phyloP scores from a whole-genome alignment of 495 filamentous ascomycete genomes.

The Lepraria neglecta region DNA sequence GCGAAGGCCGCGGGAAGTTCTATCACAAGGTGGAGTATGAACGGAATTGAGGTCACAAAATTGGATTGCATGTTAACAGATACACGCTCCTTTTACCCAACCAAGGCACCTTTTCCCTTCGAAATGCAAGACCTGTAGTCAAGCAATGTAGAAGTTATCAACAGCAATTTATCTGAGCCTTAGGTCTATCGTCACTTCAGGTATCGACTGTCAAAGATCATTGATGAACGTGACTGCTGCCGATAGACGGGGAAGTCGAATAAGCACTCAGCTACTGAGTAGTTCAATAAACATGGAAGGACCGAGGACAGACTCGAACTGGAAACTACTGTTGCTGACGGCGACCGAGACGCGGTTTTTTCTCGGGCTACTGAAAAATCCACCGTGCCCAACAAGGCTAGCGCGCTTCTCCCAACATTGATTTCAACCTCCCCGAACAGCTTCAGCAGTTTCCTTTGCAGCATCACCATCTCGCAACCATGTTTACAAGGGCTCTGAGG shows the following conservation, averaged over 20 bases:
- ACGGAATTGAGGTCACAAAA: constrained; percentile 17
- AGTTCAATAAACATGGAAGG: no score
- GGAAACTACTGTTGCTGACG: not conserved
- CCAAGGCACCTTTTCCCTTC: no score
- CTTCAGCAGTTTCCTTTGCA: not conserved
- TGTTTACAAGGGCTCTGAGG: constrained; percentile 26
- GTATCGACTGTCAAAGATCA: no score
- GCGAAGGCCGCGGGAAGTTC: constrained; percentile 33
- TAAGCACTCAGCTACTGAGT: no score
- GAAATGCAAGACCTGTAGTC: not conserved
- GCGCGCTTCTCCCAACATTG: constrained; percentile 4
- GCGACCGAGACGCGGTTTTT: not conserved
- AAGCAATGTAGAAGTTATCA: not conserved
- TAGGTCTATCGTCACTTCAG: no score
- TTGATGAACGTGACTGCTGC: no score
- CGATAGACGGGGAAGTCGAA: no score
- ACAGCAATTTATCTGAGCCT: no score
- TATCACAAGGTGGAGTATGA: constrained; percentile 32
- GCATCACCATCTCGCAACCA: constrained; percentile 9
- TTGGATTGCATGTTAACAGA: not conserved
- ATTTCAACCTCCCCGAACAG: not conserved
- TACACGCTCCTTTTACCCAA: no score
- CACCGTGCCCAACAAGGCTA: constrained; percentile 4
- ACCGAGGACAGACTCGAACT: no score
- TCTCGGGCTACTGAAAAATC: not conserved